Conservation (phyloP, 192 early-diverging fungal genomes). For the Chytriomyces sp. region DNA sequence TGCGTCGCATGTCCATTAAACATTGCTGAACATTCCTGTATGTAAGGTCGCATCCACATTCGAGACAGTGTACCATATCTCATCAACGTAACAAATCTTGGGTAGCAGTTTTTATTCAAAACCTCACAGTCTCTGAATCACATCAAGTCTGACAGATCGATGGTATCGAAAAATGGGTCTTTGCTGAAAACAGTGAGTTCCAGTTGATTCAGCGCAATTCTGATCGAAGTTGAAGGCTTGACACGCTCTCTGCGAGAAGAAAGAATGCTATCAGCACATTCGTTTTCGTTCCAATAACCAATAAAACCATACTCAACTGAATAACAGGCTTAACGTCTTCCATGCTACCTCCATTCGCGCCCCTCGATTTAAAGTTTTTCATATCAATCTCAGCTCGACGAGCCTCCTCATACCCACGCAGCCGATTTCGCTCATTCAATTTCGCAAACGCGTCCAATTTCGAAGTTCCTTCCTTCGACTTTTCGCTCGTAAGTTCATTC, state of each 20-base stretch:
- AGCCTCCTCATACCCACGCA: constrained; percentile 15
- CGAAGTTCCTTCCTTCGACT: neutral
- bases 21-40: too few species aligned
- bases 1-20: too few species aligned
- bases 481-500: constrained; percentile 21
- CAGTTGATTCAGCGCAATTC: neutral
- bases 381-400: constrained; percentile 22
- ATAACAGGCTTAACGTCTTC: neutral
- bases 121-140: too few species aligned
- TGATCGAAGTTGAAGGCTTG: neutral
- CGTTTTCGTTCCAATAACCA: too few species aligned
- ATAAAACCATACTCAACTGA: neutral
- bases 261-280: too few species aligned
- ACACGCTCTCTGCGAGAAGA: too few species aligned
- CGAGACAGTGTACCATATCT: too few species aligned
- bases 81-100: too few species aligned
- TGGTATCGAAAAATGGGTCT: constrained; percentile 19
- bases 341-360: neutral
- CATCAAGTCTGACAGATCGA: constrained; percentile 24
- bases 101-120: too few species aligned
- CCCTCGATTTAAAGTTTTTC: constrained; percentile 3
- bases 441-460: constrained; percentile 22
- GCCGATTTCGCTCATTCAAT: constrained; percentile 26
- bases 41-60: too few species aligned
- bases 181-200: constrained; percentile 6